These are phyloP conservation scores for Trypanosoma rangeli DNA, from an alignment of 208 protist species.

Conservation along the genomic window DNA sequence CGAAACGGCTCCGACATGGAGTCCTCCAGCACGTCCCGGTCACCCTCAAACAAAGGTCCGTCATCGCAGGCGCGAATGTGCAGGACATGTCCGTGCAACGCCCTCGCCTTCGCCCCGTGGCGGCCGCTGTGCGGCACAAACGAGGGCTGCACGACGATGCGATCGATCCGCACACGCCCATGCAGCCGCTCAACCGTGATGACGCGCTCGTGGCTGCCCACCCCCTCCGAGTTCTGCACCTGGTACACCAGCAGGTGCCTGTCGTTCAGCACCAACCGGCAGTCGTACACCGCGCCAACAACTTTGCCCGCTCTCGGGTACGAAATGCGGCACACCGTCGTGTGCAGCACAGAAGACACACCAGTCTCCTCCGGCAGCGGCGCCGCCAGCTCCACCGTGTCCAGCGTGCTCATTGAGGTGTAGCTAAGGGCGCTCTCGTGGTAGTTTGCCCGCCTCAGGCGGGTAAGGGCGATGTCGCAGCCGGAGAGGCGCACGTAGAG, in stretches of 20 bases:
- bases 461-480: neutral
- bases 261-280: constrained; percentile 17
- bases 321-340: constrained; percentile 15
- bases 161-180: constrained; percentile 26
- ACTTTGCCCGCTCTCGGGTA: neutral
- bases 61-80: constrained; percentile 3
- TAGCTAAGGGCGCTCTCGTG: neutral
- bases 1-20: neutral
- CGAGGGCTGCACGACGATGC: constrained; percentile 33
- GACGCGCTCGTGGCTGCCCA: constrained; percentile 23
- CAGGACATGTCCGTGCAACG: constrained; percentile 21
- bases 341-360: neutral
- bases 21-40: neutral
- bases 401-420: neutral
- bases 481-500: neutral
- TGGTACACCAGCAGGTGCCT: constrained; percentile 13
- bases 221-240: constrained; percentile 10
- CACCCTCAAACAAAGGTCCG: constrained; percentile 15
- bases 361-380: neutral
- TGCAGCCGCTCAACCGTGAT: constrained; percentile 18
- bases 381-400: neutral
- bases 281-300: neutral
- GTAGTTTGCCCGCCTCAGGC: neutral
- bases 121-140: constrained; percentile 30
- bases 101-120: neutral